Conservation (phyloP, 352 stramenopile species). For the Globisporangium solare region DNA sequence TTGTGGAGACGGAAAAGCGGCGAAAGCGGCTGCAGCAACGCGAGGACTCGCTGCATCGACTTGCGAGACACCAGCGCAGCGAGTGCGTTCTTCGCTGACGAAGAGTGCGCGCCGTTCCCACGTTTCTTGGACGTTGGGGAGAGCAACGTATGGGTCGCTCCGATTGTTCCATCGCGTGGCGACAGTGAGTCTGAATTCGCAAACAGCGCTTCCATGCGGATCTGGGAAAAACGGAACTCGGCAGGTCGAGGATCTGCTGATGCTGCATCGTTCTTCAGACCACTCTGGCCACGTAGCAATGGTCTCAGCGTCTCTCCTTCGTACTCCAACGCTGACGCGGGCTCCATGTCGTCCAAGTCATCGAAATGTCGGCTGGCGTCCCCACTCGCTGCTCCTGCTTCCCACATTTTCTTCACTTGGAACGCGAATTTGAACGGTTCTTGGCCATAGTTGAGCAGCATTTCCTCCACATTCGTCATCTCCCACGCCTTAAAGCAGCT, state of each 20-base stretch:
- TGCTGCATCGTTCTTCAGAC: conserved; percentile 6
- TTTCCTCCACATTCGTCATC: conserved; percentile 22
- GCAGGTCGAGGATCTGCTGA: conserved; percentile 41
- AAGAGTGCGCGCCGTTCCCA: neutral
- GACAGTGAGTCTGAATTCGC: conserved; percentile 17
- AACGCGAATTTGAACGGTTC: conserved; percentile 70
- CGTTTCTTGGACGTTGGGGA: conserved; percentile 18
- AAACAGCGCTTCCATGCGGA: conserved; percentile 77
- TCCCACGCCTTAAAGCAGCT: conserved; percentile 34
- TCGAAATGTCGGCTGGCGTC: neutral
- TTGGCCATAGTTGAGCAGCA: conserved; percentile 28
- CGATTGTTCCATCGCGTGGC: conserved; percentile 1
- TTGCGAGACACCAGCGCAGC: conserved; percentile 13
- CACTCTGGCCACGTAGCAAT: neutral
- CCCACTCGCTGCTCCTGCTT: neutral
- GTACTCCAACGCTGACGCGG: neutral
- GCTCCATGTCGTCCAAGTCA: conserved; percentile 3
- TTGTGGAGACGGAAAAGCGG: conserved; percentile 64
- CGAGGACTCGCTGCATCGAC: conserved; percentile 15
- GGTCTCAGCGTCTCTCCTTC: neutral
- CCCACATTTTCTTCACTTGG: conserved; percentile 29
- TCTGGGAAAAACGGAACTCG: conserved; percentile 69
- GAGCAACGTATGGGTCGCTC: conserved; percentile 13
- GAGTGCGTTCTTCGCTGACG: conserved; percentile 12
- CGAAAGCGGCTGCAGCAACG: conserved; percentile 40